Base-by-base conservation (phyloP, 2,329 filamentous ascomycete genomes). In the Penicillium sp. region DNA sequence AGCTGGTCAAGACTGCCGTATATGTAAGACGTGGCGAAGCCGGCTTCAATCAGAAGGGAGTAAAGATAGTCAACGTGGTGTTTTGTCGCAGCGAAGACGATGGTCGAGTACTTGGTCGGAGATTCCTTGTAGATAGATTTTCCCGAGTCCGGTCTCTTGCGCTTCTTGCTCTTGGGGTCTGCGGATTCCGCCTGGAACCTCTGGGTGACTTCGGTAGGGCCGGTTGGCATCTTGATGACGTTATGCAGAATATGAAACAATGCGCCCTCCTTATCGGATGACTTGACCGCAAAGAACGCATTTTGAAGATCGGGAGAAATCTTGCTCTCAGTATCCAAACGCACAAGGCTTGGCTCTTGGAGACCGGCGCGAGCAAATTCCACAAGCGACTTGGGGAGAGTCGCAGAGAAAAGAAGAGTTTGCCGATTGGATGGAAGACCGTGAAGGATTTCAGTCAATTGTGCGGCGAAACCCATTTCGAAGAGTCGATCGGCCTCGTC, bases 401-500 rank as follows among this genome's bases (percentile, higher is more conserved):
- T 99, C 0, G 95, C 95, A 36, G 95, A 99, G 76, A 99, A 99
- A 2, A 99, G 82, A 7, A 98, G 80, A 3, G 93, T 99, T 73
- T 99, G 95, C 59, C 96, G 85, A 24, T 88, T 90, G 0, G 86
- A 81, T 1, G 96, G 95, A 16, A 99, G 80, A 0, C 92, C 90
- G 71, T 96, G 88, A 53, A 99, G 80, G 81, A 98, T 98, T 73
- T 99, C 95, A 1, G 90, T 89, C 66, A 99, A 81, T 72, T 99
- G 95, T 3, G 91, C 88, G 4, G 93, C 92, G 73, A 99, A 99
- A 68, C 95, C 96, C 94, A 99, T 97, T 73, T 99, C 95, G 76
- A 99, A 99, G 19, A 99, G 82, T 55, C 95, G 86, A 82, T 99
- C 95, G 1, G 95, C 95, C 76, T 99, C 95, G 73, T 99, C 95